A percentile compares a stretch with the other conserved stretches of the same genome.
Conservation (phyloP, 176 grass and related monocot species). For the Paspalum vaginatum region DNA sequence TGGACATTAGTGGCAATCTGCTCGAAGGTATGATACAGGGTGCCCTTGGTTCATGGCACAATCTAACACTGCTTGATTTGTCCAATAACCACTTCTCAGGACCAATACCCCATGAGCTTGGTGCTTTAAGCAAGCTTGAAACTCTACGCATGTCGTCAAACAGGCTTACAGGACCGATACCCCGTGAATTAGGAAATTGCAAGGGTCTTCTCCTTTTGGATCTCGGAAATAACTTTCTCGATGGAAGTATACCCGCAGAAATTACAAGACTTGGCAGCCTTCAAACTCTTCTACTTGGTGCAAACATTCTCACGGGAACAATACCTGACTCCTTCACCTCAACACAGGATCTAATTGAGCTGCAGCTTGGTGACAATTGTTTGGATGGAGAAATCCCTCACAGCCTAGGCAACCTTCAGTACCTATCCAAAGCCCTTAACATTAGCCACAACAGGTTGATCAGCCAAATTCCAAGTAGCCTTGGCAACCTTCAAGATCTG, state of each 20-base stretch:
- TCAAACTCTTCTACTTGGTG: constrained; percentile 50
- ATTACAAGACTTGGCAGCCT: constrained; percentile 42
- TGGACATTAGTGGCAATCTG: constrained; percentile 63
- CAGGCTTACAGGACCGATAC: constrained; percentile 52
- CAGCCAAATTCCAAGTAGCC: constrained; percentile 51
- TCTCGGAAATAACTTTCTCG: constrained; percentile 51
- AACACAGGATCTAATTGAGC: constrained; percentile 48
- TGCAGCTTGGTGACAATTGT: constrained; percentile 61
- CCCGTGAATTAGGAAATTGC: constrained; percentile 40
- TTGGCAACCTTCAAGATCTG: constrained; percentile 59
- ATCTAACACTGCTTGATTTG: constrained; percentile 65
- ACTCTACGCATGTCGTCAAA: constrained; percentile 53
- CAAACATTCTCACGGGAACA: constrained; percentile 49
- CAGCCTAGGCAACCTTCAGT: constrained; percentile 65
- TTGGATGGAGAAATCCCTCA: constrained; percentile 50
- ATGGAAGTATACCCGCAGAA: constrained; percentile 56
- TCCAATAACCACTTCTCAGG: constrained; percentile 57
- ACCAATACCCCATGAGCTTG: constrained; percentile 53
- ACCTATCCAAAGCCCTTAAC: constrained; percentile 56
- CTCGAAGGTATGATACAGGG: constrained; percentile 55
- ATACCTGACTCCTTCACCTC: constrained; percentile 58
- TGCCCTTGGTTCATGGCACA: constrained; percentile 48
- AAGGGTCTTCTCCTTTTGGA: constrained; percentile 41
- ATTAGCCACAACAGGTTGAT: constrained; percentile 58
- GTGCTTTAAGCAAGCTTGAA: constrained; percentile 41